Percentiles rank a stretch among this genome's conserved stretches.
These are phyloP conservation scores for Pythium vanterpoolii DNA, from an alignment of 352 stramenopile species.

Conservation along the genomic window DNA sequence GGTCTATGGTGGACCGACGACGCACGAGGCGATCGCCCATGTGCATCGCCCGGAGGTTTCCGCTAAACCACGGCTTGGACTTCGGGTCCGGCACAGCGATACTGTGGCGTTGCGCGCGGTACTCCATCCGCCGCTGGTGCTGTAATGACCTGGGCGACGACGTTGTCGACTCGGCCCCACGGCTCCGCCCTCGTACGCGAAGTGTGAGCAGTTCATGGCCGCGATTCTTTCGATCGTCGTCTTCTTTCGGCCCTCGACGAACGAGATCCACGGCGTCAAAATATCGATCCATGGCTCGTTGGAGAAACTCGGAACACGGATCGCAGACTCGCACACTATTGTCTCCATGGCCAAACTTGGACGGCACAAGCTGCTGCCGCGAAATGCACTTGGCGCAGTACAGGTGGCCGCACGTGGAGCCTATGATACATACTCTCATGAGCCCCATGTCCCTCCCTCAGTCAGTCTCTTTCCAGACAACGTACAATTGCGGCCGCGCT, in stretches of 20 bases:
- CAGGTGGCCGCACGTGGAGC: slow-evolving; percentile 41
- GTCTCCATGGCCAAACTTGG: slow-evolving; percentile 52
- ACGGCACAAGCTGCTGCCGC: slow-evolving; percentile 49
- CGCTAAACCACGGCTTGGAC: slow-evolving; percentile 57
- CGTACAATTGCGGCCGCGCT: slow-evolving; percentile 57
- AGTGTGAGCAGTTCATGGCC: slow-evolving; percentile 10
- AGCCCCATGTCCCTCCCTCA: not conserved
- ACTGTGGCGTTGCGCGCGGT: slow-evolving; percentile 22
- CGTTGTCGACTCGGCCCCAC: not conserved
- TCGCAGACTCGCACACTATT: slow-evolving; percentile 56
- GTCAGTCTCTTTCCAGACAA: not conserved
- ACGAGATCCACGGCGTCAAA: slow-evolving; percentile 57
- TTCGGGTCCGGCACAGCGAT: slow-evolving; percentile 19
- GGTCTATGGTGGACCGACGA: slow-evolving; percentile 42
- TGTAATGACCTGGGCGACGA: slow-evolving; percentile 3
- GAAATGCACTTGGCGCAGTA: slow-evolving; percentile 69
- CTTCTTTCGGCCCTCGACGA: not conserved
- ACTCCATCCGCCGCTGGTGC: slow-evolving; percentile 15
- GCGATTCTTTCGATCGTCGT: not conserved
- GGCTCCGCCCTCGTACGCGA: not conserved
- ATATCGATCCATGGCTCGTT: slow-evolving; percentile 60
- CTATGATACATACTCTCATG: not conserved
- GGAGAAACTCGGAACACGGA: slow-evolving; percentile 57
- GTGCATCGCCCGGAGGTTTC: slow-evolving; percentile 68
- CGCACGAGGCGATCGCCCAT: slow-evolving; percentile 53